Evolutionary conservation across 768 basidiomycete genomes (phyloP), one percentile per base, ranked within the genome.

Genomic region (Lactarius tabidus): DNA sequence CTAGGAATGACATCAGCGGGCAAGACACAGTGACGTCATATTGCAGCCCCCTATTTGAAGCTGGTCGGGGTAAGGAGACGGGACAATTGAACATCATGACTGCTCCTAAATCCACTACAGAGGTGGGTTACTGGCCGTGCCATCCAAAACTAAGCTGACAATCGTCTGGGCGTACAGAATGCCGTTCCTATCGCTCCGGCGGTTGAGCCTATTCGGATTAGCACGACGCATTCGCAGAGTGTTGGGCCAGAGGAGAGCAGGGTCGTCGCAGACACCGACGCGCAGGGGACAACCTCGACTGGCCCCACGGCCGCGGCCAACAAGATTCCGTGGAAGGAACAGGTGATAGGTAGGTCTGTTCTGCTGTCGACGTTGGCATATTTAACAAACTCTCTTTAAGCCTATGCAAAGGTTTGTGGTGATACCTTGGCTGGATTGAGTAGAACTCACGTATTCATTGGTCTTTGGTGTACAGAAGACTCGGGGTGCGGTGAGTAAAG

Each of bases 291-390:
- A 18, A 26, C 75, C 70, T 18, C 56, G 70, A 45, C 15, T 20
- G 29, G 35, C 18, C 63, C 62, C 23, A 33, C 58, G 7, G 6
- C 58, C 29, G 63, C 71, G 15, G 69, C 64, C 57, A 73, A 62
- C 36, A 74, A 77, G 59, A 78, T 81, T 35, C 78, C 85, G 17
- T 87, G 86, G 76, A 86, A 85, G 72, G 84, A 87, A 54, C 79
- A 77, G 63, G 82, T 85, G 9, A 80, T 85, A 54, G 85, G 85
- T 84, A 65, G 29, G 79, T 68, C 23, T 48, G 61, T 51, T 26
- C 48, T 26, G 6, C 31, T 17, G 52, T 28, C 9, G 20, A 2
- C 20, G 3, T 14, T 1, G 1, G 33, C 33, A 10, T 33, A 9
- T 18, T 57, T 28, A 62, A 26, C 14, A 6, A 10, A 48, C 29